phyloP scores from a whole-genome alignment of 148 eudicot genomes.

The Rhododendron vialii region DNA sequence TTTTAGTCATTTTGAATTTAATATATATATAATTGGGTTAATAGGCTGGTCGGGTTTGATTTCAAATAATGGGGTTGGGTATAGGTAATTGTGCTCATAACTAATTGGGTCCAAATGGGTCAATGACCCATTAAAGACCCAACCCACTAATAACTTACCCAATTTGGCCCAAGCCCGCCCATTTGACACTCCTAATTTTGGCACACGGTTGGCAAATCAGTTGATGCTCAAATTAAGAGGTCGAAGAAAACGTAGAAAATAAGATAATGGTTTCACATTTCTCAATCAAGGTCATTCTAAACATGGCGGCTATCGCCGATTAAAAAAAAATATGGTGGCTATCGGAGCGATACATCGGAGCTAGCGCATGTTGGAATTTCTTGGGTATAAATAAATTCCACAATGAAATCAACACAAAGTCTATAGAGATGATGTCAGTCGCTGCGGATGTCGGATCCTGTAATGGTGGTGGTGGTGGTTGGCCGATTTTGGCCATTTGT shows the following conservation, averaged over 20 bases:
- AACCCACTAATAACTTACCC: too few species aligned
- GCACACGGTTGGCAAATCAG: neutral
- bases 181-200: too few species aligned
- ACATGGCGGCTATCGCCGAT: neutral
- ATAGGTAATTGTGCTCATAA: too few species aligned
- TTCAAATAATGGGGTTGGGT: too few species aligned
- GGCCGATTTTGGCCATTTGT: neutral
- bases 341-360: neutral
- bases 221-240: neutral
- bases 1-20: too few species aligned
- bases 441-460: neutral
- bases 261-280: neutral
- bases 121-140: too few species aligned
- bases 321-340: too few species aligned
- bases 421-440: neutral
- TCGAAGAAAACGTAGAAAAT: neutral
- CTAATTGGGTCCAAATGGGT: too few species aligned
- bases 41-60: too few species aligned
- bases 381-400: neutral
- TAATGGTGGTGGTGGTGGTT: neutral
- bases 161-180: too few species aligned
- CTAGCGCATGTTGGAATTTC: neutral
- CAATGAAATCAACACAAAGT: neutral
- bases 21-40: too few species aligned
- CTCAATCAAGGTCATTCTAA: slow-evolving; percentile 5